Evolutionary conservation across 164 flowering plant genomes (phyloP).

Genomic region (Berberis vulgaris): DNA sequence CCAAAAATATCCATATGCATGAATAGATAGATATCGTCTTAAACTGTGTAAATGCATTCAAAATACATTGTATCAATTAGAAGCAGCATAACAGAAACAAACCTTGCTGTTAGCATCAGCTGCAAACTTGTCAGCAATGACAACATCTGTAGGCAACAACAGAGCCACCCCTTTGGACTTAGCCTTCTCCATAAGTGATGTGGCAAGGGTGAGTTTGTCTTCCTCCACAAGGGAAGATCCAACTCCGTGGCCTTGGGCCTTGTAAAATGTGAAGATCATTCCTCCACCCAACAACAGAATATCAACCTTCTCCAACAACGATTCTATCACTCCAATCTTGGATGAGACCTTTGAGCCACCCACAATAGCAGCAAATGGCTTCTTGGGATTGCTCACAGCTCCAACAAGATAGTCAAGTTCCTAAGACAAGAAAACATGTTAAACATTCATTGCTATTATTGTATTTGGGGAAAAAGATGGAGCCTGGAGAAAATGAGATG

Average conservation of each 20-base stretch:
- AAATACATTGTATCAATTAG: too few species aligned
- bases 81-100: not conserved
- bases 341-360: slow-evolving; percentile 87
- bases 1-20: too few species aligned
- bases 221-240: slow-evolving; percentile 90
- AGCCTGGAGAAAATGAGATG: too few species aligned
- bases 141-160: slow-evolving; percentile 76
- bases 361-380: slow-evolving; percentile 92
- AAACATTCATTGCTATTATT: too few species aligned
- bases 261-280: slow-evolving; percentile 89
- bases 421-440: slow-evolving; percentile 18
- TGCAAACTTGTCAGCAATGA: slow-evolving; percentile 79
- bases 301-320: slow-evolving; percentile 63
- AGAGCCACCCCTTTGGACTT: slow-evolving; percentile 72
- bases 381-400: slow-evolving; percentile 75
- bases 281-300: slow-evolving; percentile 79
- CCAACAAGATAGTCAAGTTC: slow-evolving; percentile 91
- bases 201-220: slow-evolving; percentile 80
- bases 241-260: slow-evolving; percentile 68
- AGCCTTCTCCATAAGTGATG: slow-evolving; percentile 70
- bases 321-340: slow-evolving; percentile 86
- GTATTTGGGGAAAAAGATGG: not conserved
- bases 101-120: slow-evolving; percentile 85
- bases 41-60: too few species aligned
- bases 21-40: too few species aligned